Evolutionary conservation across 495 filamentous ascomycete genomes (phyloP).

Genomic region (Lasiosphaeria hispida): DNA sequence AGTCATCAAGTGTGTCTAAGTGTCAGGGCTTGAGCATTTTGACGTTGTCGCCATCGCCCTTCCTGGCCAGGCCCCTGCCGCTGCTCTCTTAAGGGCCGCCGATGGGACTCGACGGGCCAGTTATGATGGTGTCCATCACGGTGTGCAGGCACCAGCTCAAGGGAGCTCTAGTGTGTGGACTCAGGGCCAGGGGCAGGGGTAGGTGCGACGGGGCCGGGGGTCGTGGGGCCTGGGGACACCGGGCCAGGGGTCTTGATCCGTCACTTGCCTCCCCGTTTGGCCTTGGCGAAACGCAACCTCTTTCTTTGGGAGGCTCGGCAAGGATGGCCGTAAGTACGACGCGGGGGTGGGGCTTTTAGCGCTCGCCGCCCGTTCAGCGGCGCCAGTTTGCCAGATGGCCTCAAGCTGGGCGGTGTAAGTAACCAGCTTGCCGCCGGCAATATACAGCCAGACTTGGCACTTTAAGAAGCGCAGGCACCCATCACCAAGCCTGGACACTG

Average conservation of each 20-base stretch:
- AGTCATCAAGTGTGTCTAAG: not conserved
- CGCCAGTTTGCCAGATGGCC: not conserved
- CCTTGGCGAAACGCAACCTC: not conserved
- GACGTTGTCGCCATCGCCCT: not conserved
- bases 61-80: not conserved
- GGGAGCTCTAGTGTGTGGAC: constrained; percentile 5
- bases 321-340: not conserved
- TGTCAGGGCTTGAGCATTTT: constrained; percentile 1
- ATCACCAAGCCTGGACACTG: too few species aligned
- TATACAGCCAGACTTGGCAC: too few species aligned
- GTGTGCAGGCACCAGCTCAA: not conserved
- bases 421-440: too few species aligned
- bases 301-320: not conserved
- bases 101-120: not conserved
- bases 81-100: not conserved
- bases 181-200: not conserved
- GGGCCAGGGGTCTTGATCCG: constrained; percentile 1
- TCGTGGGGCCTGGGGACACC: constrained; percentile 2
- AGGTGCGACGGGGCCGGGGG: not conserved
- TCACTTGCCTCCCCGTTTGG: not conserved
- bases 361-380: not conserved
- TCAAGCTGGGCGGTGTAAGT: constrained; percentile 1
- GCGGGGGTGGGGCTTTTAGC: constrained; percentile 1
- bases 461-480: too few species aligned
- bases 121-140: constrained; percentile 8